Conservation (phyloP, 352 stramenopile genomes). For the Phytophthora citricola region DNA sequence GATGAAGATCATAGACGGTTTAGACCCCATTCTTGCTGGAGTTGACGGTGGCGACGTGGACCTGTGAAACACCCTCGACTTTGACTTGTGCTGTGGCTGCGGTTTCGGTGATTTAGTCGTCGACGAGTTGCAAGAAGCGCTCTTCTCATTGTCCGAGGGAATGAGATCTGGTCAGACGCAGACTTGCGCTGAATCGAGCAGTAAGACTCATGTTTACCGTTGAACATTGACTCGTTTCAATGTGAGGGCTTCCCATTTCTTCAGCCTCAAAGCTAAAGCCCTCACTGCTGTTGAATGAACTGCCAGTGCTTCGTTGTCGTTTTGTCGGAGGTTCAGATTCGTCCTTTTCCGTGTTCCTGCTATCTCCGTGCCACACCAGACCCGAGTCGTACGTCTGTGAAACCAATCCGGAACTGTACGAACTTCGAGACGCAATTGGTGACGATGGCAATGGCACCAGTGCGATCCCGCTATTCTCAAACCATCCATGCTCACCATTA, state of each 20-base stretch:
- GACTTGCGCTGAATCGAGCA: constrained; percentile 24
- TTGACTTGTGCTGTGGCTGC: constrained; percentile 14
- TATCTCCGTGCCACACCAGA: constrained; percentile 10
- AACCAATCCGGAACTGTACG: background rate
- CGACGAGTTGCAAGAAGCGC: background rate
- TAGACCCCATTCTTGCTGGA: background rate
- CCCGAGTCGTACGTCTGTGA: constrained; percentile 9
- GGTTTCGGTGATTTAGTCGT: constrained; percentile 6
- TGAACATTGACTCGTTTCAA: background rate
- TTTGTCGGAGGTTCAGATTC: constrained; percentile 19
- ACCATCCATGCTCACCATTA: constrained; percentile 5
- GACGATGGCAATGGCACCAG: constrained; percentile 11
- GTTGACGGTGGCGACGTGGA: background rate
- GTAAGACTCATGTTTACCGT: constrained; percentile 13
- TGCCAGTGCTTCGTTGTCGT: constrained; percentile 20
- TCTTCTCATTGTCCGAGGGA: constrained; percentile 13
- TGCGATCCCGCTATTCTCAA: constrained; percentile 5
- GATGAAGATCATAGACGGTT: constrained; percentile 41
- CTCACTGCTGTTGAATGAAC: constrained; percentile 25
- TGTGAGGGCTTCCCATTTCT: constrained; percentile 3
- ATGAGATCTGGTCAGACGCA: constrained; percentile 26
- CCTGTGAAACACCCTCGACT: constrained; percentile 19
- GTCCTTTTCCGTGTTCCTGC: background rate
- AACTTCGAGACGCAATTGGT: constrained; percentile 4
- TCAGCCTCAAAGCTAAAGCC: constrained; percentile 14